phyloP scores from a whole-genome alignment of 2,329 filamentous ascomycete genomes.

The Calonectria pauciramosa region DNA sequence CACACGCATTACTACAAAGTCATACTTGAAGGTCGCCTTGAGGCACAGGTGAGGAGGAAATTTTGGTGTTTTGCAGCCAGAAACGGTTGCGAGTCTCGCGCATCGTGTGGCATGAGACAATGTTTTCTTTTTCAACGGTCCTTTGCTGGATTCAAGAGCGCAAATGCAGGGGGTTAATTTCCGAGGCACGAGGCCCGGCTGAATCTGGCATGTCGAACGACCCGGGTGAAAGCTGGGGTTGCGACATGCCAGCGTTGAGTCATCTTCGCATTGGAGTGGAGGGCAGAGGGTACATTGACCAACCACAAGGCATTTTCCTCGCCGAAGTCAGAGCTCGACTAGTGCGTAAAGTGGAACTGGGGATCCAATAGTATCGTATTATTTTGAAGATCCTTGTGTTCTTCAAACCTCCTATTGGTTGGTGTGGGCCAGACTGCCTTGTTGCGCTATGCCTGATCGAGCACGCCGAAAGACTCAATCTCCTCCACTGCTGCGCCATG shows the following conservation, averaged over 20 bases:
- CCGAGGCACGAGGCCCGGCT: not conserved
- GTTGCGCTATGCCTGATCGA: constrained; percentile 53
- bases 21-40: not conserved
- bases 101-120: not conserved
- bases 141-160: not conserved
- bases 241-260: constrained; percentile 45
- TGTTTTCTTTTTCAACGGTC: not conserved
- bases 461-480: constrained; percentile 61
- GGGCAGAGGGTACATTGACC: constrained; percentile 46
- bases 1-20: not conserved
- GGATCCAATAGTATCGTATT: constrained; percentile 44
- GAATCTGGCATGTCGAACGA: constrained; percentile 29
- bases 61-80: not conserved
- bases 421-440: not conserved
- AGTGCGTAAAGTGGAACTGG: constrained; percentile 44
- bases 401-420: constrained; percentile 46
- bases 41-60: not conserved
- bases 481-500: constrained; percentile 50
- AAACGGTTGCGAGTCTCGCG: not conserved
- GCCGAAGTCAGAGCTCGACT: constrained; percentile 51
- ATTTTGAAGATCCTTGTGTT: constrained; percentile 26
- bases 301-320: constrained; percentile 48
- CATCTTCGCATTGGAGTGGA: constrained; percentile 41
- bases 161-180: constrained; percentile 25
- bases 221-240: constrained; percentile 41